A percentile compares a stretch with the other conserved stretches of the same genome.
These are phyloP conservation scores for Gossypioides kirkii DNA, from an alignment of 345 rosid species.

Conservation along the genomic window DNA sequence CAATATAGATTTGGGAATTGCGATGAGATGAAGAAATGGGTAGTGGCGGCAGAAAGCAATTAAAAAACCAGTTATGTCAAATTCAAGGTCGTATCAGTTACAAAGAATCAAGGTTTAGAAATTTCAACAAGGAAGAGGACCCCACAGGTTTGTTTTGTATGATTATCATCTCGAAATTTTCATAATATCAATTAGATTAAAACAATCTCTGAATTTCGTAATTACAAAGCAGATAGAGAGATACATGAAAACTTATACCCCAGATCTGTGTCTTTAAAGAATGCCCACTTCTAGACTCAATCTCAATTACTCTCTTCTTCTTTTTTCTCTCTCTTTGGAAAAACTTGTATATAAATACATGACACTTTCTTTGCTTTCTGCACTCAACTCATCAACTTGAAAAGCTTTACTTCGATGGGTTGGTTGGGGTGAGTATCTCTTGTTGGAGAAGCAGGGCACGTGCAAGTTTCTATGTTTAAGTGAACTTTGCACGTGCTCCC, in stretches of 20 bases:
- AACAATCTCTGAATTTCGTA: too few species aligned
- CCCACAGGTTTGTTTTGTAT: too few species aligned
- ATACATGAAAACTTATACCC: too few species aligned
- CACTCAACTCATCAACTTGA: neutral
- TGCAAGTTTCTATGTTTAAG: constrained; percentile 39
- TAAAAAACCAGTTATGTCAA: too few species aligned
- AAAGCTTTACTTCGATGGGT: neutral
- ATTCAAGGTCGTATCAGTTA: too few species aligned
- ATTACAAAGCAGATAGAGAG: too few species aligned
- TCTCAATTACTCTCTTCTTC: constrained; percentile 14
- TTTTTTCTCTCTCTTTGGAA: neutral
- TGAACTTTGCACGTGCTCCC: constrained; percentile 81
- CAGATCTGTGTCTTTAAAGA: constrained; percentile 32
- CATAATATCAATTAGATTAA: neutral
- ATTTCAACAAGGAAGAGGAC: too few species aligned
- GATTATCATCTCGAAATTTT: neutral
- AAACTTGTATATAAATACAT: constrained; percentile 30
- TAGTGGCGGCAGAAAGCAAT: too few species aligned
- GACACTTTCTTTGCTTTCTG: constrained; percentile 1
- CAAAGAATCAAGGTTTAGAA: too few species aligned
- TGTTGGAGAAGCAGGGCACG: constrained; percentile 99
- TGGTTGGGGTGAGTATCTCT: constrained; percentile 47
- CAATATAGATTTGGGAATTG: too few species aligned
- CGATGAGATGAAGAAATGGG: too few species aligned
- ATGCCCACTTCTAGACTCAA: constrained; percentile 68